phyloP scores from a whole-genome alignment of 768 basidiomycete species.

The Leccinum subgranulosum region DNA sequence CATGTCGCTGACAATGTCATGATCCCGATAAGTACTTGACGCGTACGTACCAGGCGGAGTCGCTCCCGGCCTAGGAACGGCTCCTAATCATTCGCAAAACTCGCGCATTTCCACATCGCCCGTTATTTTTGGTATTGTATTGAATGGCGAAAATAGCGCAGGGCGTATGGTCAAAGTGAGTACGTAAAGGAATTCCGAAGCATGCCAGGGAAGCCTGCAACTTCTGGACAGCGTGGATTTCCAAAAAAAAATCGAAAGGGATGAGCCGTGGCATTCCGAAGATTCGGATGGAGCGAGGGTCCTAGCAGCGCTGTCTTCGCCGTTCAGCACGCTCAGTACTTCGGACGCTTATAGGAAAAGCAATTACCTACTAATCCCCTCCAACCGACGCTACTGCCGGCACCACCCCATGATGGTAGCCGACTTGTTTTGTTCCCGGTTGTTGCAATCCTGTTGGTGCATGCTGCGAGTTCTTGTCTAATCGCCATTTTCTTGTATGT shows the following conservation, averaged over 20 bases:
- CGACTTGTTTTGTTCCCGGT: constrained; percentile 40
- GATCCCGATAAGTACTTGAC: not conserved
- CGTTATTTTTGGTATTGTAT: not conserved
- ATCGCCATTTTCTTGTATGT: constrained; percentile 7
- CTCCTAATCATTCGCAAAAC: not conserved
- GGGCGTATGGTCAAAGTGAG: not conserved
- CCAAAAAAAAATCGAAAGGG: constrained; percentile 1
- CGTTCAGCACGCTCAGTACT: not conserved
- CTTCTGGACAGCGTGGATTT: constrained; percentile 5
- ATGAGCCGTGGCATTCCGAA: constrained; percentile 26
- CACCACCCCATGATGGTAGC: constrained; percentile 35
- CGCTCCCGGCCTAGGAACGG: not conserved
- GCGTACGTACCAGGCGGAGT: not conserved
- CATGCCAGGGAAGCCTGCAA: not conserved
- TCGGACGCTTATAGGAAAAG: constrained; percentile 40
- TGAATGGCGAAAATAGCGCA: constrained; percentile 24
- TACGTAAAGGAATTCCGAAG: constrained; percentile 4
- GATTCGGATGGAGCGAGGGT: constrained; percentile 17
- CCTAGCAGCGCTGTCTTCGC: not conserved
- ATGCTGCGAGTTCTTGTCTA: constrained; percentile 13
- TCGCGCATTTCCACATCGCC: not conserved
- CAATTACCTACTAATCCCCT: constrained; percentile 11
- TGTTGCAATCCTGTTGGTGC: constrained; percentile 44
- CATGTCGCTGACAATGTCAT: not conserved
- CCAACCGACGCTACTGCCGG: constrained; percentile 34